These are phyloP conservation scores for Zelonia costaricensis DNA, from an alignment of 208 protist genomes.

Conservation along the genomic window DNA sequence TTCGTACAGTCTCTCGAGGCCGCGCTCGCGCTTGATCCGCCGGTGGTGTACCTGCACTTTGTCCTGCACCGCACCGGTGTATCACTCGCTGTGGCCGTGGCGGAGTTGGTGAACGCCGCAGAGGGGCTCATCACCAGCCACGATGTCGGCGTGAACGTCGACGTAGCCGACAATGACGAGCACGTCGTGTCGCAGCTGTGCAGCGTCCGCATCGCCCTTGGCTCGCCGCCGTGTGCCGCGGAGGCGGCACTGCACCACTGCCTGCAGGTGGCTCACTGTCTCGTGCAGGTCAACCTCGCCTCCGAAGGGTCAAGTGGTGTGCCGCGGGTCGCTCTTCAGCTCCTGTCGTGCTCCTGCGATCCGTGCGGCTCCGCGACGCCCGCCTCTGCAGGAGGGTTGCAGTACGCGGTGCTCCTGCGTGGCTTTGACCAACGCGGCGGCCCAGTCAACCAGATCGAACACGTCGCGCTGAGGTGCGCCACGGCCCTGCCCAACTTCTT, in stretches of 20 bases:
- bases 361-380: constrained; percentile 1
- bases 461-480: constrained; percentile 24
- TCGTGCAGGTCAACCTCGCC: constrained; percentile 25
- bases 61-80: constrained; percentile 63
- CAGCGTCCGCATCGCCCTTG: constrained; percentile 32
- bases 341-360: constrained; percentile 22
- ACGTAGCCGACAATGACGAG: constrained; percentile 23
- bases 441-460: constrained; percentile 34
- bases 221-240: background rate
- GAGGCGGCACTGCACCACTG: constrained; percentile 32
- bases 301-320: background rate
- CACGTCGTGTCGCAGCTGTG: constrained; percentile 60
- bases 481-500: constrained; percentile 74
- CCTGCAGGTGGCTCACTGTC: constrained; percentile 23
- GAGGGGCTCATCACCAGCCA: constrained; percentile 23
- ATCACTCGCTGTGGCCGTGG: constrained; percentile 35
- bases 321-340: constrained; percentile 18
- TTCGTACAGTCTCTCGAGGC: constrained; percentile 18
- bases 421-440: constrained; percentile 41
- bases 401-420: constrained; percentile 74
- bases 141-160: constrained; percentile 7
- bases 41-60: constrained; percentile 51
- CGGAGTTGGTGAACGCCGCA: constrained; percentile 30
- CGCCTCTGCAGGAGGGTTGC: constrained; percentile 24
- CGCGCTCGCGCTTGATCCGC: constrained; percentile 1